Base-by-base conservation (phyloP, 257 asterid genomes). In the Salvia rosmarinus region DNA sequence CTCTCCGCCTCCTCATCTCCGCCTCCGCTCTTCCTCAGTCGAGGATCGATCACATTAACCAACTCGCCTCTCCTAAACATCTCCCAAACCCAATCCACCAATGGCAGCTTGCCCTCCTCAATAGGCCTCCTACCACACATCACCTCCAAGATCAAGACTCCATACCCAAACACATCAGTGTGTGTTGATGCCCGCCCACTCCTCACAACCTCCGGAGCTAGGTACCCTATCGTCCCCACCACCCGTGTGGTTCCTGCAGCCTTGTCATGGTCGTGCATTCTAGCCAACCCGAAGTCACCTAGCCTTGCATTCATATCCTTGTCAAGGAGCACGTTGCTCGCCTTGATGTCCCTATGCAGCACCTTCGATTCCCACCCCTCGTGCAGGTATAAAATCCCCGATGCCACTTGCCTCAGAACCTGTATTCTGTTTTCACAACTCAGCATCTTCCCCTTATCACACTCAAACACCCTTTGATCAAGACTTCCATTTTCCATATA, bases 211-310 rank as follows among this genome's bases (percentile, higher is more conserved):
- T 90, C 95, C 9, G 95, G 95, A 0, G 95, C 90, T 64, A 90
- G 42, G 78, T 90, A 90, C 2, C 95, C 96, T 1, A 88, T 57
- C 0, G 95, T 90, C 4, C 95, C 96, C 47, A 90, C 92, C 43
- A 88, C 92, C 4, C 90, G 84, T 0, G 92, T 90, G 4, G 92
- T 88, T 35, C 82, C 85, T 2, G 92, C 88, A 13, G 39, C 64
- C 82, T 83, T 80, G 56, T 84, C 81, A 9, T 86, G 96, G 32
- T 77, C 87, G 28, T 90, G 96, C 89, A 86, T 86, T 23, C 88
- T 79, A n/a, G 96, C 95, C 13, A 86, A 50, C 58, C 92, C 96
- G 51, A 90, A 90, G 78, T 90, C 96, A 5, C 95, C 92, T 47
- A 89, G 62, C 46, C 88, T 82, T 0, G 95, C 90, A 65, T 83